phyloP scores from a whole-genome alignment of 805 yeast genomes.

The Cephaloascus albidus region DNA sequence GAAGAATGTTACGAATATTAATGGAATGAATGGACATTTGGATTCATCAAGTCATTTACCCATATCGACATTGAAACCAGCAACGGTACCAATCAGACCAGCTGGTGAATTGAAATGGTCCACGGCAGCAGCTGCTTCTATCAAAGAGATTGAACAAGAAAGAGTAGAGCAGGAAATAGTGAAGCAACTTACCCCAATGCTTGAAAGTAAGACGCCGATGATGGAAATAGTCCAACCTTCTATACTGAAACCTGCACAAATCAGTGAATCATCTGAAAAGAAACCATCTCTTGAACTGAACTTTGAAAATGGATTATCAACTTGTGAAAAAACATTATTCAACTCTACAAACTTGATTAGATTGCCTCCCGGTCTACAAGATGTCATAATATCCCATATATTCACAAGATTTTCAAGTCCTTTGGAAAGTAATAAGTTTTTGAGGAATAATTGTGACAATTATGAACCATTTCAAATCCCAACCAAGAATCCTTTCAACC shows the following conservation, averaged over 20 bases:
- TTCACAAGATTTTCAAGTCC: not conserved
- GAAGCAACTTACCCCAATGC: too few relatives aligned
- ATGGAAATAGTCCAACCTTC: not conserved
- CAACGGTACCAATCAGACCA: conserved; percentile 43
- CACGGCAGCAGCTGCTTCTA: conserved; percentile 37
- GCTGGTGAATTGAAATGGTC: conserved; percentile 49
- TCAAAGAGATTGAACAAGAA: not conserved
- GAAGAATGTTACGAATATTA: not conserved
- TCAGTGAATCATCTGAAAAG: not conserved
- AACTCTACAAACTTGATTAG: not conserved
- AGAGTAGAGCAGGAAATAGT: too few relatives aligned
- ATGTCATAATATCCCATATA: not conserved
- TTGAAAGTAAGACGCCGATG: not conserved
- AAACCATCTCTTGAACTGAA: not conserved
- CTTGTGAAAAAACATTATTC: not conserved
- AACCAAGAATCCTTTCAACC: not conserved
- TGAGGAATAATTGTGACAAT: not conserved
- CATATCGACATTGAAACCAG: conserved; percentile 31
- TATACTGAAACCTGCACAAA: not conserved
- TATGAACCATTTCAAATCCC: not conserved
- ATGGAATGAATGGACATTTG: not conserved
- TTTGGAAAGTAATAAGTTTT: not conserved
- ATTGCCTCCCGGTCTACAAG: not conserved
- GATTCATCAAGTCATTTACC: not conserved
- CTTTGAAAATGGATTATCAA: not conserved